Base-by-base conservation (phyloP, 495 filamentous ascomycete species). In the Aspergillus nanangensis region DNA sequence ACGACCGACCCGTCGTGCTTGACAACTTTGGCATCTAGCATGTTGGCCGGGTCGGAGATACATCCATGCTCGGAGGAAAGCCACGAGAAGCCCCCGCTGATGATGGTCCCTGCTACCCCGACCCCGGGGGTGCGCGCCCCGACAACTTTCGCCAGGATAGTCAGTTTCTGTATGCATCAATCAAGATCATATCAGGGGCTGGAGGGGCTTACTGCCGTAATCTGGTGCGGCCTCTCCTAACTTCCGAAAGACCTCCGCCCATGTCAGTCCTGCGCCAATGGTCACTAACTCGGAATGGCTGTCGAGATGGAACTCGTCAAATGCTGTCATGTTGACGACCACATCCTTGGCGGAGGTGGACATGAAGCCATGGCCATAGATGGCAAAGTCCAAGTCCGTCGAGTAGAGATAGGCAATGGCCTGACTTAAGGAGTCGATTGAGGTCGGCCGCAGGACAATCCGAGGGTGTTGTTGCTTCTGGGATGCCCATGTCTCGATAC, bases 21-120 rank as follows among this genome's bases (percentile, higher is more conserved):
- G 40, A 55, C 48, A 13, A 55, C 41, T 13, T 44, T 22, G 2
- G 52, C 52, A 45, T 55, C 52, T n/a, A 55, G 34, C 52, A 55
- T 46, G 21, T 50, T 55, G 3, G 4, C 42, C 5, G 46, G 47
- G 15, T 55, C 47, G 1, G 47, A 47, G 31, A 50, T 50, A 21
- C 42, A 50, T 1, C 52, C 52, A 34, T 40, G 14, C 20, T 55
- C 47, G 15, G 8, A 11, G 4, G 52, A 55, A 1, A 55, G 29
- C 42, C 47, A 55, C 8, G 52, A 55, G 10, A 55, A 19, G 0
- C 51, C 51, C 11, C 47, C 46, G 2, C 13, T 44, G 25, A 46
- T 8, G 33, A 55, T 44, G 3, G 52, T 47, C 1, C 52, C 52
- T 1, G 21, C 52, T 7, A 55, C 51, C 10, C 51, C 47, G 7